Base-by-base conservation (phyloP, 352 stramenopile species). In the Pythium scleroteichum region DNA sequence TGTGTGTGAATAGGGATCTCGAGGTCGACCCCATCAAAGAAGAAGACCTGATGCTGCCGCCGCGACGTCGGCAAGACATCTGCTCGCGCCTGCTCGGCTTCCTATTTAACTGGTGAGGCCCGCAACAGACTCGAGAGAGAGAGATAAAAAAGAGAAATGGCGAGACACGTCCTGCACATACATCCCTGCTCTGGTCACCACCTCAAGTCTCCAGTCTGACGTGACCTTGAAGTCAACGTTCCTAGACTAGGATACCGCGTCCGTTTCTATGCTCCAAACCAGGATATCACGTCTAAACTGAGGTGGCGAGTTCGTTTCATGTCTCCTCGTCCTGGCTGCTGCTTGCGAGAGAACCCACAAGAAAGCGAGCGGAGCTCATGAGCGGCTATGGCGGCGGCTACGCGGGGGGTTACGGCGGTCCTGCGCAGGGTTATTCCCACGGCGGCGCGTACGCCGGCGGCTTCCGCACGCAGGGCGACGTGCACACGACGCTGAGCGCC, bases 81-180 rank as follows among this genome's bases (percentile, higher is more conserved):
- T 94, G 85, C 78, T 94, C 85, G 42, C 79, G 85, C 12, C 59
- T 94, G 55, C 65, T 92, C 50, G 78, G 71, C 62, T 94, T 88
- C 71, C 69, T 94, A 80, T 94, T 94, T 86, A 91, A 91, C 51
- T 88, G 82, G 82, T 93, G 52, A 71, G 29, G 29, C 29, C 29
- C 5, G 10, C 5, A 35, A 10, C 29, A 10, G 10, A 10, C 29
- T 10, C 5, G 29, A 35, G 29, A 35, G 5, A 35, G 5, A 35
- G 29, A 35, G 29, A 35, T 10, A 35, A 35, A 35, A 35, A 10
- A 5, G 10, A 10, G 10, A 35, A 35, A 35, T 35, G 29, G 29
- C 29, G 29, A 35, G 10, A 10, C 29, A 35, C 29, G 29, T 35
- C 29, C 10, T 35, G 29, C 10, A 35, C 29, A 35, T 35, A 35